Evolutionary conservation across 208 protist genomes (phyloP).

Genomic region (Acanthamoeba healyi): DNA sequence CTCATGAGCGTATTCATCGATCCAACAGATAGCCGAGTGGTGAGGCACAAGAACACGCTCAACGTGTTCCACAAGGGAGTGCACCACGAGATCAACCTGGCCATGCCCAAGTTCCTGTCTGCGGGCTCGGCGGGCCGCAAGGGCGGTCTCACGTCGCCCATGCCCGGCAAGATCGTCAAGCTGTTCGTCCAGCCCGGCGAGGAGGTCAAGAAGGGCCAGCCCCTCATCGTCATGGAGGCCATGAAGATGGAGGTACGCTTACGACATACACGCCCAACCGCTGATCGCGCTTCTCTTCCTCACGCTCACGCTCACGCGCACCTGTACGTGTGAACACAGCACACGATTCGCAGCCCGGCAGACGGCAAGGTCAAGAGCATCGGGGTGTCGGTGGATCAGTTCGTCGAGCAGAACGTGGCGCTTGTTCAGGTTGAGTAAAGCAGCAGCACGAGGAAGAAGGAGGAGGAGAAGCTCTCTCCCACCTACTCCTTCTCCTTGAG

Average conservation of each 20-base stretch:
- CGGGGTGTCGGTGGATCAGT: neutral
- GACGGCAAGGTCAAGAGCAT: conserved; percentile 50
- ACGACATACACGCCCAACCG: too few relatives aligned
- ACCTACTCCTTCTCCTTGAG: too few relatives aligned
- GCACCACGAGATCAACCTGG: conserved; percentile 74
- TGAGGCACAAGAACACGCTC: conserved; percentile 89
- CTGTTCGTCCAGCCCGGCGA: conserved; percentile 91
- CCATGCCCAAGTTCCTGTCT: conserved; percentile 83
- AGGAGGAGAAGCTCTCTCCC: too few relatives aligned
- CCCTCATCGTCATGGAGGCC: conserved; percentile 94
- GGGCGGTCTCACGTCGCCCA: conserved; percentile 90
- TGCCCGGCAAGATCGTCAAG: conserved; percentile 95
- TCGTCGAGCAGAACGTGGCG: neutral
- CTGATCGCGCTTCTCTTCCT: too few relatives aligned
- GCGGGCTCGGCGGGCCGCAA: neutral
- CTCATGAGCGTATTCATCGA: too few relatives aligned
- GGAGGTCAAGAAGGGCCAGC: conserved; percentile 91
- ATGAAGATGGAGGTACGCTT: conserved; percentile 99
- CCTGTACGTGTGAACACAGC: neutral
- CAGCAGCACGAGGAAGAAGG: too few relatives aligned
- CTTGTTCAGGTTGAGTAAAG: neutral
- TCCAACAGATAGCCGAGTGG: conserved; percentile 65
- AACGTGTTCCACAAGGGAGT: conserved; percentile 80
- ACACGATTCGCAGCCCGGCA: conserved; percentile 54
- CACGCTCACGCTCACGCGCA: neutral